Conservation (phyloP, 257 asterid genomes). For the Solanum chaucha region DNA sequence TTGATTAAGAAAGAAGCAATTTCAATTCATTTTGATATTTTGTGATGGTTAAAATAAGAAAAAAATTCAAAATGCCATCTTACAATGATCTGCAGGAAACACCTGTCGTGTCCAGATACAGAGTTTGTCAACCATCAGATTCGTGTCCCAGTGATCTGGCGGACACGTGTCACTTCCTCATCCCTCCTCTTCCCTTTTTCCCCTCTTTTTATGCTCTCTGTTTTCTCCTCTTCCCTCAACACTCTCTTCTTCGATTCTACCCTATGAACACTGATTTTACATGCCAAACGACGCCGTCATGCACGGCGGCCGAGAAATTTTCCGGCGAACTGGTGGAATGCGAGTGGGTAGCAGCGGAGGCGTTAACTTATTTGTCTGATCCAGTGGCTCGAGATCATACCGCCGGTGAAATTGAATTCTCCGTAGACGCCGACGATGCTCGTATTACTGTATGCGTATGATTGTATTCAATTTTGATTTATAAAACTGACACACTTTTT, state of each 20-base stretch:
- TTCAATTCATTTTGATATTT: too few species aligned
- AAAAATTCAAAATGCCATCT: not conserved
- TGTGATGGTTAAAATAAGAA: not conserved
- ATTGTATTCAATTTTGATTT: not conserved
- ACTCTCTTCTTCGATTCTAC: not conserved
- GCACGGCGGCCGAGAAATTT: not conserved
- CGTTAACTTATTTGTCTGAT: slow-evolving; percentile 31
- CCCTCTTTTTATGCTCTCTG: not conserved
- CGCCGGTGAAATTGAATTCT: not conserved
- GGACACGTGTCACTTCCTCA: not conserved
- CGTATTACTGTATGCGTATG: not conserved
- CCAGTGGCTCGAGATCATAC: not conserved
- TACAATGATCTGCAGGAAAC: not conserved
- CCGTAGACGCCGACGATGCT: too few species aligned
- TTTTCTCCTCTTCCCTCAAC: not conserved
- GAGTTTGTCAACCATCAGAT: not conserved
- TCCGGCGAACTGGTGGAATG: slow-evolving; percentile 5
- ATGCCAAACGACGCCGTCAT: not conserved
- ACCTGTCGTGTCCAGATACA: not conserved
- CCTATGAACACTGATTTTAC: not conserved
- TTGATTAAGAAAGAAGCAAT: too few species aligned
- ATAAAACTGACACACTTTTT: not conserved
- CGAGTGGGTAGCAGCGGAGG: slow-evolving; percentile 51
- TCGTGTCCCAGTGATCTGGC: not conserved
- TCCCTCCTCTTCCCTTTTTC: not conserved